Conservation (phyloP, 352 stramenopile species). For the Blastocystis sp. region DNA sequence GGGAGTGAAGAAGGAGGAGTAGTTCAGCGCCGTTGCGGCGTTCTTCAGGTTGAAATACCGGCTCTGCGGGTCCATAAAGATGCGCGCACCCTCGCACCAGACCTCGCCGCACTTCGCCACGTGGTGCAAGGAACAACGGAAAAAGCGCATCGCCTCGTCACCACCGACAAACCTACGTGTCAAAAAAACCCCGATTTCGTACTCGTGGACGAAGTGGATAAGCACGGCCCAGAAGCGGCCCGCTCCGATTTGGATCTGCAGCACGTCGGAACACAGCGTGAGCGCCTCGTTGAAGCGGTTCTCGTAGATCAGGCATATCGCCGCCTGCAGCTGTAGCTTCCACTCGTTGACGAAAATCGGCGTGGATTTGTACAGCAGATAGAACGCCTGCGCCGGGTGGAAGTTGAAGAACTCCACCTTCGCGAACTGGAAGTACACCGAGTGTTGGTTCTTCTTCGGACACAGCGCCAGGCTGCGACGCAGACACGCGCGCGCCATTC, state of each 20-base stretch:
- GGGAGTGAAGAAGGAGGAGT: constrained; percentile 56
- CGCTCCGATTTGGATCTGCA: constrained; percentile 74
- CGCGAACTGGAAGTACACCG: not conserved
- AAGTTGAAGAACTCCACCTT: constrained; percentile 17
- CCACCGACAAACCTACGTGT: constrained; percentile 72
- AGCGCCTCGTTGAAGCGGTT: not conserved
- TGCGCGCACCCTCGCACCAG: constrained; percentile 63
- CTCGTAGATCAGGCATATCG: not conserved
- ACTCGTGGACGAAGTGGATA: constrained; percentile 38
- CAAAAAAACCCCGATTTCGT: constrained; percentile 68
- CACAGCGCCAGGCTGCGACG: not conserved
- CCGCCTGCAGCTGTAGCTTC: constrained; percentile 20
- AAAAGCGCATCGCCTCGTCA: constrained; percentile 73
- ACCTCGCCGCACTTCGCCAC: constrained; percentile 39
- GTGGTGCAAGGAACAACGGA: constrained; percentile 71
- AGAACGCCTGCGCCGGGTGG: not conserved
- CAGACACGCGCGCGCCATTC: not conserved
- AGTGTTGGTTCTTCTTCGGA: constrained; percentile 22
- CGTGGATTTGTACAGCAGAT: not conserved
- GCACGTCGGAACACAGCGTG: not conserved
- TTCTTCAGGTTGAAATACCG: constrained; percentile 25
- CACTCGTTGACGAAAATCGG: constrained; percentile 36
- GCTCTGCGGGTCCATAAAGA: constrained; percentile 51
- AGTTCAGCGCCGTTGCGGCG: not conserved
- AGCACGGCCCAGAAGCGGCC: constrained; percentile 24